phyloP scores from a whole-genome alignment of 805 yeast species.

The Candida wancherniae region DNA sequence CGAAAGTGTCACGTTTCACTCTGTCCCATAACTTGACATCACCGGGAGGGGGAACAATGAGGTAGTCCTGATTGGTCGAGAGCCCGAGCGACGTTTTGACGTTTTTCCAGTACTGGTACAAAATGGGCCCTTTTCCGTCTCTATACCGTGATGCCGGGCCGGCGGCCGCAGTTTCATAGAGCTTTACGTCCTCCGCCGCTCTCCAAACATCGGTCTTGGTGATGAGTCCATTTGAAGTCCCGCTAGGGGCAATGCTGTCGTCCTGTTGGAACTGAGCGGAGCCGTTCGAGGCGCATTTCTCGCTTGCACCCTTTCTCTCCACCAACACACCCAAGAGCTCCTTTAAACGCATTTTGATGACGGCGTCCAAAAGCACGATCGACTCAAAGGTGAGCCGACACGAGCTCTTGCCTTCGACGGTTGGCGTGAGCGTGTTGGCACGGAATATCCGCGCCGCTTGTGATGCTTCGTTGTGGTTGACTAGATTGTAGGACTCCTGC shows the following conservation, averaged over 20 bases:
- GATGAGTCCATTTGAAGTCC: background rate
- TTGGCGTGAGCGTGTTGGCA: constrained; percentile 8
- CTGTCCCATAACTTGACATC: background rate
- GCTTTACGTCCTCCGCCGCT: constrained; percentile 8
- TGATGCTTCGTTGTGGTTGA: constrained; percentile 3
- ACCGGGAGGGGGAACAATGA: background rate
- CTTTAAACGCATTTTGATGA: constrained; percentile 13
- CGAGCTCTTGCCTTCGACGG: constrained; percentile 1
- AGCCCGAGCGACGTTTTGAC: constrained; percentile 4
- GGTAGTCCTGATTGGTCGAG: background rate
- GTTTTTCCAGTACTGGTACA: constrained; percentile 10
- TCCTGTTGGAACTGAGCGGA: background rate
- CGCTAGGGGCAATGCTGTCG: background rate
- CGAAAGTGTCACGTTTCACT: no score
- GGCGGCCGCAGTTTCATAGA: constrained; percentile 13
- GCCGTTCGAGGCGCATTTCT: constrained; percentile 1
- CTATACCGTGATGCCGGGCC: constrained; percentile 10
- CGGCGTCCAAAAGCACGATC: constrained; percentile 18
- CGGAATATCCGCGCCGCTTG: constrained; percentile 6
- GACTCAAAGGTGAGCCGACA: constrained; percentile 10
- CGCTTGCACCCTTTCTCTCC: constrained; percentile 8
- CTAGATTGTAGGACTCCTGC: background rate
- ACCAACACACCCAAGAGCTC: constrained; percentile 16
- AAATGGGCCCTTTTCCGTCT: constrained; percentile 11
- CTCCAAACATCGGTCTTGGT: constrained; percentile 11